A percentile compares a stretch with the other conserved stretches of the same genome.
Evolutionary conservation across 2,329 filamentous ascomycete genomes (phyloP).

Genomic region (Sodiomyces alkalinus): DNA sequence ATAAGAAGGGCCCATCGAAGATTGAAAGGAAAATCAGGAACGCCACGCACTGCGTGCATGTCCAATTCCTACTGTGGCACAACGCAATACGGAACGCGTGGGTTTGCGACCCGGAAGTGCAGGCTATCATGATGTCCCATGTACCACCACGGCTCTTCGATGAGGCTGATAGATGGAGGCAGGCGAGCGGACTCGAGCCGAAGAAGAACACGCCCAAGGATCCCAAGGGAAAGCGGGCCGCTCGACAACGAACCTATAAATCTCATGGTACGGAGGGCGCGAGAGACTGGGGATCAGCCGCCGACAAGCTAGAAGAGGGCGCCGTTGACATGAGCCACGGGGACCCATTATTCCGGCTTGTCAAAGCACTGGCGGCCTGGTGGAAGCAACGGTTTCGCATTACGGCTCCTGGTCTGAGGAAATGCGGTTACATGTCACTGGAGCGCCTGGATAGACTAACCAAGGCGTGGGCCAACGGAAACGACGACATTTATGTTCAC

Average conservation of each 20-base stretch:
- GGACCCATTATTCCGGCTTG: constrained; percentile 63
- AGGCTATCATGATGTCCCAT: constrained; percentile 61
- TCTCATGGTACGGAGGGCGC: constrained; percentile 18
- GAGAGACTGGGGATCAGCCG: constrained; percentile 58
- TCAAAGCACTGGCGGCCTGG: constrained; percentile 65
- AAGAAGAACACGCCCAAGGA: constrained; percentile 13
- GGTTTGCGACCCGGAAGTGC: constrained; percentile 62
- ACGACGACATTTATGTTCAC: constrained; percentile 46
- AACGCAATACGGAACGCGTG: constrained; percentile 77
- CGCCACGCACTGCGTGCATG: constrained; percentile 75
- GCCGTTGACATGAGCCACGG: constrained; percentile 65
- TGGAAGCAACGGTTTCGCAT: constrained; percentile 78
- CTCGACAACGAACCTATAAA: constrained; percentile 4
- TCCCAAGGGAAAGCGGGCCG: constrained; percentile 22
- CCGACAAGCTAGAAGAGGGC: constrained; percentile 53
- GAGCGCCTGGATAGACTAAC: constrained; percentile 59
- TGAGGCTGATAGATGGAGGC: constrained; percentile 59
- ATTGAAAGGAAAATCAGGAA: constrained; percentile 65
- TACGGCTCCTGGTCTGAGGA: constrained; percentile 67
- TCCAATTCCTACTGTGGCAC: constrained; percentile 77
- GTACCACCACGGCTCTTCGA: constrained; percentile 52
- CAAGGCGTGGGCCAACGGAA: constrained; percentile 50
- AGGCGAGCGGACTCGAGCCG: constrained; percentile 43
- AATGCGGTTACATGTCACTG: constrained; percentile 76
- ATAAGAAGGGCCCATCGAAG: constrained; percentile 76